Base-by-base conservation (phyloP, 805 yeast genomes). In the Barnettozyma sp. region DNA sequence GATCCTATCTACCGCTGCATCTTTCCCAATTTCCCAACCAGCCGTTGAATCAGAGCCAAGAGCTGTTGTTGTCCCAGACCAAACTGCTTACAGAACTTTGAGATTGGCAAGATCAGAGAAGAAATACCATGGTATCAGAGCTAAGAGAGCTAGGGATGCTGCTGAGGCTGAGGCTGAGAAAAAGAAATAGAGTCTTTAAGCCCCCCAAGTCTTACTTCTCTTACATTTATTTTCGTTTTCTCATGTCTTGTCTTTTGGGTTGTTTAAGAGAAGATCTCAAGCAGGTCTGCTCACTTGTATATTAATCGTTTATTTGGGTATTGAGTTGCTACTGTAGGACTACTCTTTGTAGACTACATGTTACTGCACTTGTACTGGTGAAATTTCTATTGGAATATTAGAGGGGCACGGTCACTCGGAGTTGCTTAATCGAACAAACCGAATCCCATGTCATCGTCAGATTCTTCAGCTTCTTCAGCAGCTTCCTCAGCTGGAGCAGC, bases 161-260 rank as follows among this genome's bases (percentile, higher is more conserved):
- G 97, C 96, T 68, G 97, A 85, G 74, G 97, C 97, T 67, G 97
- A 88, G 76, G 95, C 94, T 73, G 96, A 87, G 62, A 87, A 87
- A 88, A 87, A 87, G 85, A 86, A 86, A 81, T 85, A 84, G 36
- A 28, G 3, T 31, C n/a, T n/a, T n/a, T n/a, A n/a, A n/a, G n/a
- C n/a, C n/a, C n/a, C n/a, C n/a, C n/a, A n/a, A n/a, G n/a, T 21
- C 15, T 9, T 15, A 5, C 4, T 26, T 22, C 14, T 21, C 8
- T 34, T 27, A 14, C 15, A 6, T 14, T 14, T 31, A 18, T 22
- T 14, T 13, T 12, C 34, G 18, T 32, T 24, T 17, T n/a, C n/a
- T n/a, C n/a, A n/a, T n/a, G n/a, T n/a, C n/a, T n/a, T n/a, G n/a
- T n/a, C n/a, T 33, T 33, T 37, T 28, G 33, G 30, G 30, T 19